Percentiles rank a stretch among this genome's conserved stretches.
Conservation (phyloP, 1,284 basidiomycete genomes). For the Porogramme epimiltina region DNA sequence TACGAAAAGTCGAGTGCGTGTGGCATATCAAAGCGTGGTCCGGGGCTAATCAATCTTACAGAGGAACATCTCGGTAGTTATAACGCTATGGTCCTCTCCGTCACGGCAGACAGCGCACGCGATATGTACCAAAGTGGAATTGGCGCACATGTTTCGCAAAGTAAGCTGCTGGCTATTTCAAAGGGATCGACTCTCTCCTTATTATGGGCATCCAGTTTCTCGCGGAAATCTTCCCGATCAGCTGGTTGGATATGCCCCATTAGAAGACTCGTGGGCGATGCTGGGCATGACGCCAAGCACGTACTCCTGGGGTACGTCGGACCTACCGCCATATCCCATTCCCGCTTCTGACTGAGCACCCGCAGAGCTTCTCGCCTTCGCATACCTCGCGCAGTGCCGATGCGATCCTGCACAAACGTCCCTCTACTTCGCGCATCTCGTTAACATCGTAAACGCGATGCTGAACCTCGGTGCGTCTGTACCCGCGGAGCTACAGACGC, state of each 20-base stretch:
- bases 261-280: conserved; percentile 42
- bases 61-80: conserved; percentile 24
- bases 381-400: conserved; percentile 75
- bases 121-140: conserved; percentile 71
- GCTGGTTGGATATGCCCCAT: conserved; percentile 39
- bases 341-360: conserved; percentile 4
- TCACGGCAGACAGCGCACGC: conserved; percentile 59
- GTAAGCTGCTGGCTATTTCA: conserved; percentile 40
- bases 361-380: conserved; percentile 70
- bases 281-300: conserved; percentile 68
- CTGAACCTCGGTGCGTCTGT: conserved; percentile 45
- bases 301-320: conserved; percentile 62
- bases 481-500: conserved; percentile 50
- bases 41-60: too few relatives aligned
- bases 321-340: background rate
- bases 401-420: conserved; percentile 69
- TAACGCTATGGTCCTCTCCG: conserved; percentile 24
- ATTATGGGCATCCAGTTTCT: conserved; percentile 42
- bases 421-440: conserved; percentile 61
- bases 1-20: conserved; percentile 44
- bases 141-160: conserved; percentile 76
- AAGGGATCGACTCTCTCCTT: background rate
- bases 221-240: conserved; percentile 47
- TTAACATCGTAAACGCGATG: conserved; percentile 50
- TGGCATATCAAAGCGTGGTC: background rate